Evolutionary conservation across 257 asterid species (phyloP).

Genomic region (Phtheirospermum japonicum): DNA sequence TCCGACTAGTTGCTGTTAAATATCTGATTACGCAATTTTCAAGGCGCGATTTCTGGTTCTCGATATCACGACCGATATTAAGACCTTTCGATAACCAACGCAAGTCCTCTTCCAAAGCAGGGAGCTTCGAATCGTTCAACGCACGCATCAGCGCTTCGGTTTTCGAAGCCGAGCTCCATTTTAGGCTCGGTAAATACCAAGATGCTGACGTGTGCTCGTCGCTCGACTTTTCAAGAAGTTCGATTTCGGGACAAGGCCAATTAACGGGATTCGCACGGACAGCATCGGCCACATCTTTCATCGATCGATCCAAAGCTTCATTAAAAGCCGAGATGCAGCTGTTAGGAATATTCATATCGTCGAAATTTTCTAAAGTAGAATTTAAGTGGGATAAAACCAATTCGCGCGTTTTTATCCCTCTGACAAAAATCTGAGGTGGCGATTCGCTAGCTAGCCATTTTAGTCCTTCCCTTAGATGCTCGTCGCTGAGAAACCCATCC

Average conservation of each 20-base stretch:
- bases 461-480: slow-evolving; percentile 63
- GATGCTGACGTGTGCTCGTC: slow-evolving; percentile 43
- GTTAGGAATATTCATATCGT: slow-evolving; percentile 42
- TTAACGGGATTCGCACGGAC: slow-evolving; percentile 58
- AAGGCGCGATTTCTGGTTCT: slow-evolving; percentile 43
- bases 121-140: slow-evolving; percentile 50
- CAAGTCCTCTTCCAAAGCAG: slow-evolving; percentile 50
- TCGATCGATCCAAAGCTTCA: slow-evolving; percentile 59
- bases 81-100: slow-evolving; percentile 60
- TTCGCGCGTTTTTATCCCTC: slow-evolving; percentile 60
- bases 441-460: slow-evolving; percentile 86
- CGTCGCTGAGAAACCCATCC: slow-evolving; percentile 63
- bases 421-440: slow-evolving; percentile 55
- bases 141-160: slow-evolving; percentile 41
- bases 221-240: slow-evolving; percentile 47
- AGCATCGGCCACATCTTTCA: slow-evolving; percentile 51
- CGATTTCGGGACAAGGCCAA: slow-evolving; percentile 96
- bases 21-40: slow-evolving; percentile 54
- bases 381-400: slow-evolving; percentile 60
- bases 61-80: slow-evolving; percentile 33
- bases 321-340: slow-evolving; percentile 68
- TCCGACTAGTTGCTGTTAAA: slow-evolving; percentile 48
- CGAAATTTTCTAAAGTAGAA: slow-evolving; percentile 42
- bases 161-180: slow-evolving; percentile 70
- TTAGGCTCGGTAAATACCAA: slow-evolving; percentile 60